Base-by-base conservation (phyloP, 345 rosid genomes). In the Odontarrhena argentea region DNA sequence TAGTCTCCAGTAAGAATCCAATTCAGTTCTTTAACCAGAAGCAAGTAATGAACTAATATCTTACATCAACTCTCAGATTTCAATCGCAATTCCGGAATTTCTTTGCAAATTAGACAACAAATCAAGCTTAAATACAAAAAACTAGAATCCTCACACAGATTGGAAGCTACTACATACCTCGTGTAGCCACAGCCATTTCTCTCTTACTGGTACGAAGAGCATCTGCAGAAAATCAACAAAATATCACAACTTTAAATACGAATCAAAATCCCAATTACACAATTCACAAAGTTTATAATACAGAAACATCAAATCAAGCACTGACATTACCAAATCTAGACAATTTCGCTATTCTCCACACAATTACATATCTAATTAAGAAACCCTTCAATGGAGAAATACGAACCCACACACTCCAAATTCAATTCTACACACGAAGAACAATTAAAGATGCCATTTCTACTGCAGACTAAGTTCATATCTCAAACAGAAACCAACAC, bases 151-250 rank as follows among this genome's bases (percentile, higher is more conserved):
- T 35, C 7, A 36, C 9, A 14, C 22, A 56, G 41, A 48, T 2
- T 4, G 2, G 6, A 64, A 32, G 7, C n/a, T 5, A 13, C 4
- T 13, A 74, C 24, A 44, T 70, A 92, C 98, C 96, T 79, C 98
- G 81, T 0, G 98, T 92, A 36, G 98, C 96, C 56, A 86, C 92
- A 22, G 87, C 83, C 96, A 92, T 92, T 38, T 92, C 98, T 68
- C 95, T 87, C 78, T 92, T 92, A 83, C 95, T 92, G 9, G 79
- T 77, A 70, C 92, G 77, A 65, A 92, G 85, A 65, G 96, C 96
- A 55, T 89, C 96, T 89, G 79, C 9, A 2, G n/a, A 0, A 0
- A 43, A 26, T 34, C 1, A 40, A 4, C 12, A 15, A 30, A 2
- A 37, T 4, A 52, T 68, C 73, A 52, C 61, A 60, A 24, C 38